Percentiles rank a stretch among this genome's conserved stretches.
These are phyloP conservation scores for Reutealis trisperma DNA, from an alignment of 345 rosid species.

Conservation along the genomic window DNA sequence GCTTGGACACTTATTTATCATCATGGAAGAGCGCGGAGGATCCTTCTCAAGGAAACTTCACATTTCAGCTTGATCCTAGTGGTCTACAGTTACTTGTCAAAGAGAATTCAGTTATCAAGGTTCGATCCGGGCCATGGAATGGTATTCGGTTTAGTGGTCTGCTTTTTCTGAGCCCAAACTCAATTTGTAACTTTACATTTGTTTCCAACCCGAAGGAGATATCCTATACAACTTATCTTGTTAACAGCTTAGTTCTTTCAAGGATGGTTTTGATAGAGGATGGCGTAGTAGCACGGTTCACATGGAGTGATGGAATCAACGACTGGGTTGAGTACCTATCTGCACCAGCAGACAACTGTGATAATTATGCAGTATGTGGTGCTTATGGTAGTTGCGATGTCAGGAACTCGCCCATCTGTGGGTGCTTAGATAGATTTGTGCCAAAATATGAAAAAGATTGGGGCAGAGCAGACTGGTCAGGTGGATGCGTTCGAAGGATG, in stretches of 20 bases:
- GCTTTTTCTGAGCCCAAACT: neutral
- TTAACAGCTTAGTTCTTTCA: neutral
- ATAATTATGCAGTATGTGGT: constrained; percentile 21
- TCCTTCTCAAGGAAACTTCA: constrained; percentile 17
- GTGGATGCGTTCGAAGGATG: constrained; percentile 20
- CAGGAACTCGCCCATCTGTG: constrained; percentile 3
- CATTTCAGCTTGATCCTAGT: neutral
- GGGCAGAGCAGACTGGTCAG: constrained; percentile 14
- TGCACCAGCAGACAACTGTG: constrained; percentile 15
- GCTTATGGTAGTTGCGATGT: constrained; percentile 10
- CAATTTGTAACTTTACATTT: neutral
- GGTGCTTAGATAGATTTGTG: constrained; percentile 20
- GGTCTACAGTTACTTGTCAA: constrained; percentile 7
- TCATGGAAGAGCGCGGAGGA: constrained; percentile 23
- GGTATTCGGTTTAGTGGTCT: constrained; percentile 10
- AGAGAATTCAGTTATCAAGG: neutral
- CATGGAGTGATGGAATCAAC: constrained; percentile 4
- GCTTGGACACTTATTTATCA: neutral
- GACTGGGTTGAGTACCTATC: neutral
- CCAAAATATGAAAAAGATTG: constrained; percentile 9
- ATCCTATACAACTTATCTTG: neutral
- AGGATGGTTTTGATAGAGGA: neutral
- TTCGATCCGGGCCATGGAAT: constrained; percentile 25
- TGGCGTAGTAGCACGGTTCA: neutral
- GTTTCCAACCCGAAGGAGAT: constrained; percentile 1